These are phyloP conservation scores for Pichia occidentalis DNA, from an alignment of 805 yeast species.

Conservation along the genomic window DNA sequence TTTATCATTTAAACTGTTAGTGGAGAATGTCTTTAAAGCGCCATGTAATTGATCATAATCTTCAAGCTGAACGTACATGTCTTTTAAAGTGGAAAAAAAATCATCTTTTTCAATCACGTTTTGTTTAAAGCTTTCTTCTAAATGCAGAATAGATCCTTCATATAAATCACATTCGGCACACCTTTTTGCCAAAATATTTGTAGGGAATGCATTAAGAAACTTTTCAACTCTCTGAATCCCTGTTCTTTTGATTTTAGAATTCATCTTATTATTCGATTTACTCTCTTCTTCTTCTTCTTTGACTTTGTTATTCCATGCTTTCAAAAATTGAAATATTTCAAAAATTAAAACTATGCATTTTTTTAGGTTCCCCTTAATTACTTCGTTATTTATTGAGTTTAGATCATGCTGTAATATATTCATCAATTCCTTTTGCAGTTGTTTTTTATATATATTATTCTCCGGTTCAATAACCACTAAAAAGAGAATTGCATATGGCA, in stretches of 20 bases:
- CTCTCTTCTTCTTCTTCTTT: constrained; percentile 27
- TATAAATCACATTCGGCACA: constrained; percentile 79
- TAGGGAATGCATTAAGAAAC: constrained; percentile 54
- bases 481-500: constrained; percentile 72
- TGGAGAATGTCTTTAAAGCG: constrained; percentile 63
- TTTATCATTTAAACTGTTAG: constrained; percentile 65
- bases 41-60: constrained; percentile 92
- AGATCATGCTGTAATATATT: constrained; percentile 47
- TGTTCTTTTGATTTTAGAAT: constrained; percentile 3
- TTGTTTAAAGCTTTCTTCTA: constrained; percentile 65
- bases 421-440: constrained; percentile 53
- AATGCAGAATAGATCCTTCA: constrained; percentile 79
- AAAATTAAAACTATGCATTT: constrained; percentile 69
- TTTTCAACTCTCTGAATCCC: constrained; percentile 31
- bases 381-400: constrained; percentile 41
- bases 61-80: constrained; percentile 78
- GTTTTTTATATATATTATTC: constrained; percentile 33
- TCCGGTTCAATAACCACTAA: constrained; percentile 35
- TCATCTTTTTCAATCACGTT: constrained; percentile 31
- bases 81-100: constrained; percentile 51
- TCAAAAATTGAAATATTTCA: constrained; percentile 73
- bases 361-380: constrained; percentile 49
- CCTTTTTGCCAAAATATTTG: constrained; percentile 63
- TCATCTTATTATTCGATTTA: constrained; percentile 3
- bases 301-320: constrained; percentile 58